Evolutionary conservation across 1,139 yeast genomes (phyloP), one percentile per base, ranked within the genome.

Genomic region (Yamadazyma blattariae): DNA sequence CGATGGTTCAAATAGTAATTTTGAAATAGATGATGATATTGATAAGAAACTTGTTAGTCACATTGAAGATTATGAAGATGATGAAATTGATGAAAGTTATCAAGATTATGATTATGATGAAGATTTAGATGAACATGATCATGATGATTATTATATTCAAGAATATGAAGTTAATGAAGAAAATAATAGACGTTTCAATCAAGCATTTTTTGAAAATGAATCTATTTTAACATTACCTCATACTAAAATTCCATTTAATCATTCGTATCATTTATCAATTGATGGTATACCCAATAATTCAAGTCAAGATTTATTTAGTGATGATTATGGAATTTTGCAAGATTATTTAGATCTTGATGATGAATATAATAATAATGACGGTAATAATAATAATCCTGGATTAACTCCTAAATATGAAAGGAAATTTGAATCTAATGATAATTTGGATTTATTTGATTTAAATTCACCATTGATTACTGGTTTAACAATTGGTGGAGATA

Each of bases 401-500:
- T 10, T 10, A 10, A 21, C 24, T 21, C 24, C 24, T 10, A 21
- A 21, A 21, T 11, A 10, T 13, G 23, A 17, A 24, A 39, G 47
- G 16, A 36, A 32, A 22, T 32, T 35, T 28, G 36, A 37, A 35
- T 30, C 45, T 3, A 24, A 22, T 25, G 50, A 46, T 15, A 40
- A 49, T 25, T 44, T 57, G 24, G 58, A 57, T 17, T 40, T 61
- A 4, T 61, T 47, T 40, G 71, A 63, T 30, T 42, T 60, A 8
- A 54, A 49, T 34, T 61, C 69, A 21, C 72, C 71, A 1, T 42
- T 66, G 8, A 59, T 66, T 11, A 65, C 61, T 41, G 71, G 72
- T 0, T 46, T 66, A 15, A 66, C 67, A 1, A 47, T 65, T 14
- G 71, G 71, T 0, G 49, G 51, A 13, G 58, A 54, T 39, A 37